Base-by-base conservation (phyloP, 371 early-diverging fungal genomes). In the Blyttiomyces sp. region DNA sequence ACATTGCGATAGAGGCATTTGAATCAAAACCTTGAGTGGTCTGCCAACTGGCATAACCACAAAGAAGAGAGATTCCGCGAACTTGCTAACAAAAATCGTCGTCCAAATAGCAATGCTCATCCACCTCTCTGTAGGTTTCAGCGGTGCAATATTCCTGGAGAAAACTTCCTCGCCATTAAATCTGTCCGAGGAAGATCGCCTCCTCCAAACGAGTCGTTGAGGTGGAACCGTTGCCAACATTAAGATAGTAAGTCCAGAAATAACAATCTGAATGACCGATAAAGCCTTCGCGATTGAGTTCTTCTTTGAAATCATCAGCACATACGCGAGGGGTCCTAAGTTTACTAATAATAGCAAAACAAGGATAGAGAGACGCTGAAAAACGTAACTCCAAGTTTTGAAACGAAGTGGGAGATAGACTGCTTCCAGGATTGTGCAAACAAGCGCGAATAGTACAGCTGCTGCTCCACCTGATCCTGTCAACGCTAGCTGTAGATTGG, bases 1-100 rank as follows among this genome's bases (percentile, higher is more conserved):
- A 2, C 35, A 30, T 5, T 35, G 19, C 17, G 11, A 2, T n/a
- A 33, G 42, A 35, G 87, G 86, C 17, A 74, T 71, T 69, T 87
- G 79, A 6, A 83, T 82, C 66, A 86, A 84, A 21, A 54, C 46
- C 28, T 44, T 19, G 59, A 93, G 76, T 2, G 91, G 88, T 66
- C 90, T 92, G 64, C 86, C 89, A 72, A 91, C 88, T 86, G 69
- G 89, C 91, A 89, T 66, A 69, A 90, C 83, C 89, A 93, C 87
- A 51, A 90, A 80, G 0, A 80, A 69, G 27, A 93, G 80, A 0
- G 91, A 88, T 45, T 2, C 84, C 52, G 90, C 64, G 35, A 89
- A 73, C 69, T 94, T 94, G 79, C 87, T 86, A 1, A 79, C 57
- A 64, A 91, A 89, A 1, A 93, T 86, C 36, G 82, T 75, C 1